These are phyloP conservation scores for carrot (Daucus carota) DNA, from an alignment of 129 eudicot genomes.

Conservation along the genomic window DNA sequence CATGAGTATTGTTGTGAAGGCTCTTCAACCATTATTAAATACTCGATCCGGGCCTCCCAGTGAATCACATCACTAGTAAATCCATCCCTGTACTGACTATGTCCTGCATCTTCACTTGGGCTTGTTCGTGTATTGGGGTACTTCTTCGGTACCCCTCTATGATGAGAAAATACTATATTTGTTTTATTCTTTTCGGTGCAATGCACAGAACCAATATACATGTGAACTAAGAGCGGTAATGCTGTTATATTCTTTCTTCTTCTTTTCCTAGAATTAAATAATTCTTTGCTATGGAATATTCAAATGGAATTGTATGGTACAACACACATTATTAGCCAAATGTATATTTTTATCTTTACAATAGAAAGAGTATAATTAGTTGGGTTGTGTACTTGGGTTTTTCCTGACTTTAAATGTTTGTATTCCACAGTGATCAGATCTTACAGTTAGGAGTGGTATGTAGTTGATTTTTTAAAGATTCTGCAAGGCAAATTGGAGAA, in stretches of 20 bases:
- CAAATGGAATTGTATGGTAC: neutral
- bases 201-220: slow-evolving; percentile 2
- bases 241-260: neutral
- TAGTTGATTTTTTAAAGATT: no score
- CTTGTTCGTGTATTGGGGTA: slow-evolving; percentile 7
- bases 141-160: neutral
- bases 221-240: neutral
- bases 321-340: neutral
- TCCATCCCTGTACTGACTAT: neutral
- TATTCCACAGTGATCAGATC: no score
- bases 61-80: slow-evolving; percentile 31
- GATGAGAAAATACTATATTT: neutral
- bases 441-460: no score
- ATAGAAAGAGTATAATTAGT: neutral
- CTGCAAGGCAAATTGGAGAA: no score
- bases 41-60: slow-evolving; percentile 53
- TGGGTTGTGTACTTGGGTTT: neutral
- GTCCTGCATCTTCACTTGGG: neutral
- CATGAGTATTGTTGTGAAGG: slow-evolving; percentile 89
- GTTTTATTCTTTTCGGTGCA: slow-evolving; percentile 1
- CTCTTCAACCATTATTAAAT: slow-evolving; percentile 63
- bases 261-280: neutral
- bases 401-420: no score
- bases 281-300: neutral
- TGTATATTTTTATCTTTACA: neutral